Evolutionary conservation across 192 early-diverging fungal genomes (phyloP).

Genomic region (Coemansia sp.): DNA sequence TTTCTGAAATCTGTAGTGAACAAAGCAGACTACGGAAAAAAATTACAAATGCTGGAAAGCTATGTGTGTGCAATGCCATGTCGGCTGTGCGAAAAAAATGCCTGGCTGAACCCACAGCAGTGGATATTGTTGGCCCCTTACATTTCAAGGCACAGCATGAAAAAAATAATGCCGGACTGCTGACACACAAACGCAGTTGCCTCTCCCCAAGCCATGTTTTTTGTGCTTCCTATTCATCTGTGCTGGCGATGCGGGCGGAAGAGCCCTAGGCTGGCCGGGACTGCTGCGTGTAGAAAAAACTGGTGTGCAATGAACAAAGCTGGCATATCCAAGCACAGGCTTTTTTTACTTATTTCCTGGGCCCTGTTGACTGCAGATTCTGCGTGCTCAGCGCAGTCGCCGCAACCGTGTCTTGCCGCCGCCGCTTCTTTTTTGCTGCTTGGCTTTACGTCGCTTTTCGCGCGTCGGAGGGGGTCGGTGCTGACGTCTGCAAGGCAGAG

Average conservation of each 20-base stretch:
- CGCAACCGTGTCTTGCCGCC: too few relatives aligned
- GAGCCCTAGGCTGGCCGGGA: neutral
- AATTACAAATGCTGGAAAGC: neutral
- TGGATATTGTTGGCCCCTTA: conserved; percentile 7
- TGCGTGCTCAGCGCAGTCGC: neutral
- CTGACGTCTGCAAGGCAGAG: conserved; percentile 1
- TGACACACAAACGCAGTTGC: neutral
- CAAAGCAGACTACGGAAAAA: neutral
- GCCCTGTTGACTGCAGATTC: neutral
- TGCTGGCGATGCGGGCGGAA: neutral
- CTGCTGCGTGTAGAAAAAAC: neutral
- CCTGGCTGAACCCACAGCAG: conserved; percentile 1
- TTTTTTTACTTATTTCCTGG: neutral
- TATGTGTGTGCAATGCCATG: conserved; percentile 2
- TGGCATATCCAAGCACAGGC: neutral
- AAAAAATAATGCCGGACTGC: neutral
- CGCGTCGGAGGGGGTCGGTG: too few relatives aligned
- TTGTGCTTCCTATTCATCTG: neutral
- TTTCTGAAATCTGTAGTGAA: neutral
- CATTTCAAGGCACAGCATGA: neutral
- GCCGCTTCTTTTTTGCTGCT: neutral
- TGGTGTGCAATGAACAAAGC: neutral
- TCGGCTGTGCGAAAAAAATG: conserved; percentile 1
- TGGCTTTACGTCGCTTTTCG: neutral
- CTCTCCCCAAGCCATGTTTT: neutral